These are phyloP conservation scores for Gastrolobium villosum DNA, from an alignment of 306 rosid species.

Conservation along the genomic window DNA sequence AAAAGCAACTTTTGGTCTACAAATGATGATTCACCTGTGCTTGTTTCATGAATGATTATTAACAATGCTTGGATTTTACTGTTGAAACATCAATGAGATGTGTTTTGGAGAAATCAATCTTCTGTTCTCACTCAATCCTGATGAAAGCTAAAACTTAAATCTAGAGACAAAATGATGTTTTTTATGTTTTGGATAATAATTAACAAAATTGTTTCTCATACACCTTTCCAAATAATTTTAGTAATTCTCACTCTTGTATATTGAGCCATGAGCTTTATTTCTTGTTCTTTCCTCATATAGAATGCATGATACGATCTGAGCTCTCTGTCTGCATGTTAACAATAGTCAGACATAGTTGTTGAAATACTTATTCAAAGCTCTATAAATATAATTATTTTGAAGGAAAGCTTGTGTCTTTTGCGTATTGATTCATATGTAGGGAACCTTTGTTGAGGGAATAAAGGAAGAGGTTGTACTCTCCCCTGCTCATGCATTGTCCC, in stretches of 20 bases:
- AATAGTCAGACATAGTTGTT: slow-evolving; percentile 22
- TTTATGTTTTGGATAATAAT: neutral
- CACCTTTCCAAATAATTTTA: neutral
- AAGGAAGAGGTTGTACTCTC: slow-evolving; percentile 99
- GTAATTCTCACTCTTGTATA: slow-evolving; percentile 11
- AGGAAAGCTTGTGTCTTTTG: slow-evolving; percentile 42
- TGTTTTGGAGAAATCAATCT: slow-evolving; percentile 11
- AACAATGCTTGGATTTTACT: slow-evolving; percentile 34
- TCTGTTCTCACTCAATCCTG: slow-evolving; percentile 15
- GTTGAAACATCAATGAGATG: slow-evolving; percentile 24
- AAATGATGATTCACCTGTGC: neutral
- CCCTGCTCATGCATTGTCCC: slow-evolving; percentile 98
- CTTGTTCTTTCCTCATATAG: slow-evolving; percentile 27
- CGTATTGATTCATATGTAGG: slow-evolving; percentile 66
- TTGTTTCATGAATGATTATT: slow-evolving; percentile 11
- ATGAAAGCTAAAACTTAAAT: slow-evolving; percentile 23
- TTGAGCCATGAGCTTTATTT: neutral
- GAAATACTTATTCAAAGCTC: slow-evolving; percentile 28
- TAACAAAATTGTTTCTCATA: slow-evolving; percentile 20
- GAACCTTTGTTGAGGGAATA: slow-evolving; percentile 95
- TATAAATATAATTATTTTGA: slow-evolving; percentile 37
- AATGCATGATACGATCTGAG: neutral
- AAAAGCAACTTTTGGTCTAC: slow-evolving; percentile 15
- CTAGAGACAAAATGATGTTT: neutral
- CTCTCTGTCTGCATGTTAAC: slow-evolving; percentile 18